Conservation (phyloP, 179 eudicot species). For the Silene coronaria region DNA sequence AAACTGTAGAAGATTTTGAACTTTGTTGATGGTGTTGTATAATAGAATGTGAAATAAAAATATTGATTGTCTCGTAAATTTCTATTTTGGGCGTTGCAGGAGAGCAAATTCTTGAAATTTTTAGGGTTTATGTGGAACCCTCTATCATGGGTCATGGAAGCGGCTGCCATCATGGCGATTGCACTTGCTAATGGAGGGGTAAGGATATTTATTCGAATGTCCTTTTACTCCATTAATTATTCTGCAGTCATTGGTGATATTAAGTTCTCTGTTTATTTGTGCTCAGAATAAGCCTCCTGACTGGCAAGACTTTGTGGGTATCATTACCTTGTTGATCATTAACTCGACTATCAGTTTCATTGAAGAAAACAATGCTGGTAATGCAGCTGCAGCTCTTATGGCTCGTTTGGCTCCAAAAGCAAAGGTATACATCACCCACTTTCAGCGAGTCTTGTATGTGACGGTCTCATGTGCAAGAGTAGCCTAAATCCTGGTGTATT, state of each 20-base stretch:
- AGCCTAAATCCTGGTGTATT: background rate
- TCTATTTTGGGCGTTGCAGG: conserved; percentile 46
- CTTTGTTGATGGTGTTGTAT: background rate
- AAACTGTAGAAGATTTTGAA: background rate
- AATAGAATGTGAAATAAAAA: background rate
- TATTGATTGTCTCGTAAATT: background rate
- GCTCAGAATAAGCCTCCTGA: conserved; percentile 84
- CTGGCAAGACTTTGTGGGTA: conserved; percentile 98
- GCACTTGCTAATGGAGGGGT: conserved; percentile 98
- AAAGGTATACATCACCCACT: conserved; percentile 38
- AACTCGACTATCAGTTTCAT: conserved; percentile 90
- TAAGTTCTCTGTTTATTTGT: conserved; percentile 1
- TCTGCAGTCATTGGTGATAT: background rate
- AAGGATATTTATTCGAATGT: conserved; percentile 21
- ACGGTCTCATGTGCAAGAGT: background rate
- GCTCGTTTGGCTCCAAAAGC: conserved; percentile 95
- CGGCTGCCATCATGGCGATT: conserved; percentile 94
- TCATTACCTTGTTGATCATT: conserved; percentile 67
- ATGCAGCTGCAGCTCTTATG: conserved; percentile 97
- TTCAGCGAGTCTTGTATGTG: background rate
- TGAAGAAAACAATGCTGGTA: conserved; percentile 94
- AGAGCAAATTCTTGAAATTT: conserved; percentile 82
- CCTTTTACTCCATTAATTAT: background rate
- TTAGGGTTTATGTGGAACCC: conserved; percentile 99
- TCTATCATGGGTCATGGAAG: conserved; percentile 98